Percentiles rank a stretch among this genome's conserved stretches.
These are phyloP conservation scores for Neoarthrinium moseri DNA, from an alignment of 2,329 filamentous ascomycete genomes.

Conservation along the genomic window DNA sequence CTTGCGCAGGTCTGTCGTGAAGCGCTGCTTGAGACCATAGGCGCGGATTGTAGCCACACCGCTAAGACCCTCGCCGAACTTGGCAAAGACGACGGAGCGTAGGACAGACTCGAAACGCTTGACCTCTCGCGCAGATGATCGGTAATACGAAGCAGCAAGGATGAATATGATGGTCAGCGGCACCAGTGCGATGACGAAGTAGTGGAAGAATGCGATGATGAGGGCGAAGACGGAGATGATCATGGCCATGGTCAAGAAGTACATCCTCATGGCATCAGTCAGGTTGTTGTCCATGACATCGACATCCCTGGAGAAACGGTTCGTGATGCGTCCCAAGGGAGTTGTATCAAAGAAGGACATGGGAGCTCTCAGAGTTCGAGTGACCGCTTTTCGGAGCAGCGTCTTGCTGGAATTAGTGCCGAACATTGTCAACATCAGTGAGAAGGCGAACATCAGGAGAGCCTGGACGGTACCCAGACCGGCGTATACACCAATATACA, in stretches of 20 bases:
- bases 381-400: slow-evolving; percentile 80
- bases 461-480: slow-evolving; percentile 71
- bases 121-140: slow-evolving; percentile 86
- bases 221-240: slow-evolving; percentile 82
- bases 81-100: slow-evolving; percentile 83
- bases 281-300: slow-evolving; percentile 95
- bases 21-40: slow-evolving; percentile 78
- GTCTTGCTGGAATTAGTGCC: slow-evolving; percentile 79
- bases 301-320: slow-evolving; percentile 92
- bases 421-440: slow-evolving; percentile 72
- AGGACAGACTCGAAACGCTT: slow-evolving; percentile 92
- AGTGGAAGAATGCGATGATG: slow-evolving; percentile 94
- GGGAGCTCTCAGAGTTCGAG: slow-evolving; percentile 68
- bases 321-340: slow-evolving; percentile 90
- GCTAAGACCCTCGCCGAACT: slow-evolving; percentile 84
- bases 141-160: slow-evolving; percentile 82
- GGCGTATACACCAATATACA: slow-evolving; percentile 73
- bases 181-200: slow-evolving; percentile 66
- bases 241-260: slow-evolving; percentile 79
- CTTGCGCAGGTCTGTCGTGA: slow-evolving; percentile 65
- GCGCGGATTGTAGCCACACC: slow-evolving; percentile 85
- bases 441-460: slow-evolving; percentile 76
- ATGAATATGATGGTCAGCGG: slow-evolving; percentile 75
- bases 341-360: slow-evolving; percentile 98
- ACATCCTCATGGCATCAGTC: slow-evolving; percentile 89